These are phyloP conservation scores for Entelexis paramagnoliae DNA, from an alignment of 1,139 yeast genomes.

Conservation along the genomic window DNA sequence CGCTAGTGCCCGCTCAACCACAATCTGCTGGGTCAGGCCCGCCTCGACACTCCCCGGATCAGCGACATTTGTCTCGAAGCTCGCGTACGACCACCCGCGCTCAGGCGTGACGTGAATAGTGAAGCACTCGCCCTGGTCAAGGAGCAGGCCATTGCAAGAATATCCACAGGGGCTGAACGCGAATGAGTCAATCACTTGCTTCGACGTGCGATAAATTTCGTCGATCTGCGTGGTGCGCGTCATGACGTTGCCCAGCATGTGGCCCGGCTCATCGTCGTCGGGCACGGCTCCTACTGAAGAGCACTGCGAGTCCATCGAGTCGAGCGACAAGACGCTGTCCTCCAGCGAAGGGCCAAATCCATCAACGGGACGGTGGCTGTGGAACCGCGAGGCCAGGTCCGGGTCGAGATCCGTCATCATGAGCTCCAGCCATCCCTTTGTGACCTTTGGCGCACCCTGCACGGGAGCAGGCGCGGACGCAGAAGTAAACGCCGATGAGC, in stretches of 20 bases:
- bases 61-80: constrained; percentile 81
- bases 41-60: constrained; percentile 29
- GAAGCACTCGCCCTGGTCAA: constrained; percentile 50
- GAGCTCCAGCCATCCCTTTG: constrained; percentile 76
- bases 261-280: constrained; percentile 66
- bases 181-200: constrained; percentile 57
- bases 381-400: constrained; percentile 49
- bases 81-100: constrained; percentile 87
- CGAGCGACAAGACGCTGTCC: constrained; percentile 24
- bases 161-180: constrained; percentile 95
- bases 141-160: constrained; percentile 70
- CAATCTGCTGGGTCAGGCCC: constrained; percentile 38
- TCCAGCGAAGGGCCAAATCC: constrained; percentile 26
- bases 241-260: constrained; percentile 58
- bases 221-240: constrained; percentile 54
- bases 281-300: constrained; percentile 31
- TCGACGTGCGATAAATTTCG: constrained; percentile 40
- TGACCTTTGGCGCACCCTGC: neutral
- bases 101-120: constrained; percentile 95
- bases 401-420: constrained; percentile 80
- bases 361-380: constrained; percentile 22
- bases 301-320: constrained; percentile 13
- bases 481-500: constrained; percentile 10
- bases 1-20: constrained; percentile 45
- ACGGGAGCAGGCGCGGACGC: neutral